Evolutionary conservation across 306 rosid species (phyloP), one percentile per base, ranked within the genome.

Genomic region (Prunus armeniaca): DNA sequence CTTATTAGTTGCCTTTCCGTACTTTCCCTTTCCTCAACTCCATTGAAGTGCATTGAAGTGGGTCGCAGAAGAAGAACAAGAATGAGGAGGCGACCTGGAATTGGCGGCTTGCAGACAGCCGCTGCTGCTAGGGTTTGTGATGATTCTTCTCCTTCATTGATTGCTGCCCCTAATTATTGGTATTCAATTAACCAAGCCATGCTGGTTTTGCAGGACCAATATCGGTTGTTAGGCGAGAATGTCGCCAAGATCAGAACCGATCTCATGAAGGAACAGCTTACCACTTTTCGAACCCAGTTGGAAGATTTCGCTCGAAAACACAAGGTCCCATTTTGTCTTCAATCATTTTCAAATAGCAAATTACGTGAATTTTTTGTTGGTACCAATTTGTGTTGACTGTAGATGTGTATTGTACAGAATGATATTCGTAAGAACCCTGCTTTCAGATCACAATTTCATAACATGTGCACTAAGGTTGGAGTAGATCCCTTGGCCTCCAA

Each of bases 291-390:
- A 34, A 85, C 91, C 54, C 99, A 95, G 83, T 89, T 95, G 30
- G 99, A 95, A 86, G 99, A 95, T 56, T 95, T 95, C 55, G 97
- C 99, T 70, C 92, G 97, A 34, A 95, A 95, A 57, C 97, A 95
- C 79, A 95, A 95, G 97, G 97, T 89, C 34, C 6, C 5, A 12
- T 12, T 73, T 58, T 41, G 12, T 18, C 18, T 41, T 51, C 34
- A 61, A 22, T 47, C 25, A 18, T 8, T 58, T 72, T 4, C 12
- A 57, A 38, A 15, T 57, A 24, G 11, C 27, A 72, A 72, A 20
- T 41, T 34, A 25, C 3, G 54, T 72, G 12, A 8, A 12, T 12
- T n/a, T 1, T 55, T 27, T 8, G 2, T 65, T 43, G 52, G 46
- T 38, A 65, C 12, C 20, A 9, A 20, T 34, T 27, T 75, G 13